phyloP scores from a whole-genome alignment of 1,139 yeast species.

The Petasospora rhodanensis region DNA sequence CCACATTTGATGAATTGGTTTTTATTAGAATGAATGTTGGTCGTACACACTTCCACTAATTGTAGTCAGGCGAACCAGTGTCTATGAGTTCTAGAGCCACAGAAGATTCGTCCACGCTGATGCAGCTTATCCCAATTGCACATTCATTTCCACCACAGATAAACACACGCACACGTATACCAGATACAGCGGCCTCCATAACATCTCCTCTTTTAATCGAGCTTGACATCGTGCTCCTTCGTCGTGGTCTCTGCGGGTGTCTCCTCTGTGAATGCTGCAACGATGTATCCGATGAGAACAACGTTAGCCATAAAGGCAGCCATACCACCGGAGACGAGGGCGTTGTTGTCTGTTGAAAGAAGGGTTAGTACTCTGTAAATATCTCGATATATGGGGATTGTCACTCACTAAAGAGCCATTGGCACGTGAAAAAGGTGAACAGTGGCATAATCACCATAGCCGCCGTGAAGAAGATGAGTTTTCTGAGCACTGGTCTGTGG shows the following conservation, averaged over 20 bases:
- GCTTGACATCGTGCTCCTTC: constrained; percentile 31
- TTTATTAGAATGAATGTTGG: too few relatives aligned
- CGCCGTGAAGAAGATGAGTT: constrained; percentile 79
- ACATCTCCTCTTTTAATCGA: too few relatives aligned
- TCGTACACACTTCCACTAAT: too few relatives aligned
- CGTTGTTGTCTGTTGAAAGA: constrained; percentile 33
- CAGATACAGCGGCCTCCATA: too few relatives aligned
- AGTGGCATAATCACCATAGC: constrained; percentile 86
- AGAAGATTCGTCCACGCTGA: too few relatives aligned
- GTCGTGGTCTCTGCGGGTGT: constrained; percentile 31
- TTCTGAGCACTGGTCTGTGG: constrained; percentile 37
- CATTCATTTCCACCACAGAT: too few relatives aligned
- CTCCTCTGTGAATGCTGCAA: constrained; percentile 84
- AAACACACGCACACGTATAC: too few relatives aligned
- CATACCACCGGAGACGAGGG: constrained; percentile 79
- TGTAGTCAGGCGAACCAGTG: too few relatives aligned
- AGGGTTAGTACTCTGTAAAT: not conserved
- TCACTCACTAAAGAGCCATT: constrained; percentile 38
- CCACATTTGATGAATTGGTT: too few relatives aligned
- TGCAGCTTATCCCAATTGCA: too few relatives aligned
- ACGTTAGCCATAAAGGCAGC: constrained; percentile 88
- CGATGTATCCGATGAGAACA: constrained; percentile 79
- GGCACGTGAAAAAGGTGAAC: constrained; percentile 62
- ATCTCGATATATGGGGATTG: not conserved
- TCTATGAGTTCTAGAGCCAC: too few relatives aligned